Evolutionary conservation across 2,329 filamentous ascomycete species (phyloP).

Genomic region (Neophaeococcomyces aloes): DNA sequence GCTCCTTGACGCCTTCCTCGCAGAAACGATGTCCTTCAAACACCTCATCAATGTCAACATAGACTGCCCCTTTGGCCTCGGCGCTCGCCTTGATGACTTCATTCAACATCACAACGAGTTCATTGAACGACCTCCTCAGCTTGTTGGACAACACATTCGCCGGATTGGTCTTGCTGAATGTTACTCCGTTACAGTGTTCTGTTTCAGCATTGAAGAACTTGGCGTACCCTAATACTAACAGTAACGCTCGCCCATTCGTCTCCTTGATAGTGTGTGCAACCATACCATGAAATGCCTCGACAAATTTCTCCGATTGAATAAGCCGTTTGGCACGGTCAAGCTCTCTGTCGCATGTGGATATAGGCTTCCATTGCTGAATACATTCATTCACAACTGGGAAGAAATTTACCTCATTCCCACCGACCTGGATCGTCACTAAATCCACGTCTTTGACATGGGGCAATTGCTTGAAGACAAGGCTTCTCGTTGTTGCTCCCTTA

Average conservation of each 20-base stretch:
- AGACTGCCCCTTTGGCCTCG: slow-evolving; percentile 18
- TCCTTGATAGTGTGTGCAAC: slow-evolving; percentile 10
- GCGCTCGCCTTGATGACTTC: slow-evolving; percentile 21
- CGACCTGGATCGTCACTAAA: slow-evolving; percentile 22
- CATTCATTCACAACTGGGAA: slow-evolving; percentile 24
- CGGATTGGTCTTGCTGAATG: slow-evolving; percentile 20
- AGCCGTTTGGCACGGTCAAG: slow-evolving; percentile 13
- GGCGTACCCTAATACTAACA: slow-evolving; percentile 21
- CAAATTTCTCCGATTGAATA: slow-evolving; percentile 16
- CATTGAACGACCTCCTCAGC: slow-evolving; percentile 21
- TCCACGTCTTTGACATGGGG: slow-evolving; percentile 15
- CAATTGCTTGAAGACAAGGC: slow-evolving; percentile 18
- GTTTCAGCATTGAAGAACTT: slow-evolving; percentile 22
- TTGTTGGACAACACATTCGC: slow-evolving; percentile 18
- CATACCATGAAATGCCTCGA: slow-evolving; percentile 17
- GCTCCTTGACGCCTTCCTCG: slow-evolving; percentile 18
- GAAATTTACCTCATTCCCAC: slow-evolving; percentile 24
- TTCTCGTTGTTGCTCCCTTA: slow-evolving; percentile 16
- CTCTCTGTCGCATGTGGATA: slow-evolving; percentile 15
- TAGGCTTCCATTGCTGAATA: slow-evolving; percentile 21
- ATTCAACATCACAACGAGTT: slow-evolving; percentile 20
- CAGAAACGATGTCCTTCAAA: slow-evolving; percentile 25
- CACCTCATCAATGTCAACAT: slow-evolving; percentile 21
- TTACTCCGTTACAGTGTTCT: slow-evolving; percentile 17
- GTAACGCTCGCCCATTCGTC: slow-evolving; percentile 9